Base-by-base conservation (phyloP, 768 basidiomycete species). In the Russula compacta region DNA sequence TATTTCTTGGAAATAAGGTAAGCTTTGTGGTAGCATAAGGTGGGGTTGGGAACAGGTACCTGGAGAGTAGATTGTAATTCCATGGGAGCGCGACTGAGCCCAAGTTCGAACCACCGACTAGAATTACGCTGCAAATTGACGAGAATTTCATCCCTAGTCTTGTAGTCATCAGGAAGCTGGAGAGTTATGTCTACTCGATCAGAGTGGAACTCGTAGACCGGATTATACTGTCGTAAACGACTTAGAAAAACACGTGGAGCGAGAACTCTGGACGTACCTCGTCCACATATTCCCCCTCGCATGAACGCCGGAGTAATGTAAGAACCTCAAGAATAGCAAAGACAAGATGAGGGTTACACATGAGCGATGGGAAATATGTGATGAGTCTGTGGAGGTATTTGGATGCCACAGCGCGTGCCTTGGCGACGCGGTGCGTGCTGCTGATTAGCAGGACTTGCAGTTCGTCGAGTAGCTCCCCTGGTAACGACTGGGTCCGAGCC, bases 11-110 rank as follows among this genome's bases (percentile, higher is more conserved):
- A 24, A 47, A 32, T 12, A 38, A 9, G 43, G 40, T 59, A n/a
- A 39, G 29, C 10, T 43, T 51, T 14, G 44, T 21, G 17, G 11
- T 10, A 51, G 46, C 24, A 49, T 63, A 49, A 6, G n/a, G 42
- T 51, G 9, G 17, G 33, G 43, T 15, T 44, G 42, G 17, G 0
- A 11, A 29, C 15, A n/a, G 38, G 68, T 68, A 89, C 93, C 81
- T 95, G 93, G 56, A 99, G 75, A 0, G 92, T 92, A 0, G 93
- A 90, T 64, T 95, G 93, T 51, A 98, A 74, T 71, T 97, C 95
- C 70, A 94, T 82, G 0, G 95, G 95, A 1, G 95, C 92, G 19
- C 94, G 84, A 11, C 86, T 83, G 38, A 98, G 76, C 1, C 91
- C 93, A 43, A 92, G 75, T 59, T 88, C 84, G 60, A 99, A 87